Base-by-base conservation (phyloP, 441 rosid species). In the Raphanus hybrid region DNA sequence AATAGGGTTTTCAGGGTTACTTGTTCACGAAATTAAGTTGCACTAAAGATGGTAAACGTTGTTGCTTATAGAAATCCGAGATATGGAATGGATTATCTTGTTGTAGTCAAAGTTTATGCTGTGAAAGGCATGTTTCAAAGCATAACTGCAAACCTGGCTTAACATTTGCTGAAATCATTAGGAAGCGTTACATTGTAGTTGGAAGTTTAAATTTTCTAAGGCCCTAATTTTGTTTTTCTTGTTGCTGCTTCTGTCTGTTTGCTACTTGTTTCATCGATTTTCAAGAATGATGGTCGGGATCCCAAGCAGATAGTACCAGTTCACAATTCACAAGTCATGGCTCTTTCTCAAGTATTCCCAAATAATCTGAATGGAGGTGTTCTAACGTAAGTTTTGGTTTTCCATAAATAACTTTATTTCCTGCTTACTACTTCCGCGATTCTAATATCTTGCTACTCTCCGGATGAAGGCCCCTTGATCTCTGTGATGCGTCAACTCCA, bases 401-500 rank as follows among this genome's bases (percentile, higher is more conserved):
- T 78, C 39, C 50, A 62, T 74, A 64, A 45, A 62, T 76, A 50
- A 26, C 50, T 61, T 32, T 80, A 57, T 10, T 48, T 35, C 73
- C 52, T 69, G 55, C 69, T 62, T 32, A 48, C 78, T 43, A 70
- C 79, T 71, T 78, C 35, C 65, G 35, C 77, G 39, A 73, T 73
- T 63, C 65, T 77, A 71, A 81, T 73, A 58, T 74, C 63, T 76
- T 69, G 32, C 58, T 78, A 34, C 67, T 77, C 68, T 86, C 64
- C 81, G 81, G 80, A 81, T 87, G 89, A 85, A 97, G 99, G 92
- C 99, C 99, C 69, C 93, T 91, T 76, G 99, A 97, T 88, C 86
- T 97, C 69, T 90, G 93, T 82, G 97, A 97, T 82, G 81, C 79
- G 60, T 80, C 88, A 81, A 78, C 88, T 67, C 82, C 98, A 59